A percentile compares a stretch with the other conserved stretches of the same genome.
These are phyloP conservation scores for Sphagnum fallax DNA, from an alignment of 228 moss, liverwort and hornwort species.

Conservation along the genomic window DNA sequence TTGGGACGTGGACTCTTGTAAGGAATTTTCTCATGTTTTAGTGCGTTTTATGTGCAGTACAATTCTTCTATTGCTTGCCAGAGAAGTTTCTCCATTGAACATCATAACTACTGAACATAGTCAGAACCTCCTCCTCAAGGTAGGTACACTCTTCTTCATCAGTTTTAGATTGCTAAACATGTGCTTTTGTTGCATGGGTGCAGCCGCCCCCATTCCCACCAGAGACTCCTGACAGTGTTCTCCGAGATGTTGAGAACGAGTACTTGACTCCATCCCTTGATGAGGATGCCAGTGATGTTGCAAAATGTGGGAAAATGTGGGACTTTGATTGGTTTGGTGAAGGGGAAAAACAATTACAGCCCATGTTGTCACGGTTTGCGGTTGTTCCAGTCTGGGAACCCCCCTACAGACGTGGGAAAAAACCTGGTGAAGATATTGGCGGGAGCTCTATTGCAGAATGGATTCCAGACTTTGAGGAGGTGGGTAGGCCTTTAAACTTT, in stretches of 20 bases:
- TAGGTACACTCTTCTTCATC: neutral
- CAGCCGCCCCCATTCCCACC: conserved; percentile 63
- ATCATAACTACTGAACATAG: neutral
- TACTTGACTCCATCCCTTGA: conserved; percentile 70
- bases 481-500: conserved; percentile 11
- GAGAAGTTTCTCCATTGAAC: neutral
- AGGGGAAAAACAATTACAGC: conserved; percentile 53
- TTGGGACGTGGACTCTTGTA: too few species aligned
- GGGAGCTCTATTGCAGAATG: conserved; percentile 30
- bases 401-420: conserved; percentile 53
- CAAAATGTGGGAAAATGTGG: conserved; percentile 77
- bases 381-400: conserved; percentile 87
- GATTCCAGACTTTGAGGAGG: conserved; percentile 82
- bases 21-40: too few species aligned
- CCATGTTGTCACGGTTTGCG: conserved; percentile 64
- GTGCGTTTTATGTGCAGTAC: neutral
- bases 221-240: conserved; percentile 56
- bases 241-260: conserved; percentile 55
- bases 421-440: conserved; percentile 16
- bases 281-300: conserved; percentile 57
- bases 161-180: neutral
- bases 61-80: neutral
- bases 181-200: conserved; percentile 5
- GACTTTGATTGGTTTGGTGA: conserved; percentile 98
- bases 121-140: neutral